Conservation (phyloP, 169 alveolate genomes). For the Theileria parva region DNA sequence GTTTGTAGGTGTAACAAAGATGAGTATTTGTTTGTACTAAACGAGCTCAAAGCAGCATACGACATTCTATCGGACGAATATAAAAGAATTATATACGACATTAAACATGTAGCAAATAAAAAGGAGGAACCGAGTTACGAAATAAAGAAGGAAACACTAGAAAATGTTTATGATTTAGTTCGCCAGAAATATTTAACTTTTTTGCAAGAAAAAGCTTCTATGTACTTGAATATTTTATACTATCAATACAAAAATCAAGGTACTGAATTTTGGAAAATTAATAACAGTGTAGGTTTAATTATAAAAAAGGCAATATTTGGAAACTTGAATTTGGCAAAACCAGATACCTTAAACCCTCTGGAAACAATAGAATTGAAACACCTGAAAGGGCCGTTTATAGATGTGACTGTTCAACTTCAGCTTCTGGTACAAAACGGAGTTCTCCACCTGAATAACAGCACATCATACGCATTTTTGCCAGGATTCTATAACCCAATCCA, state of each 20-base stretch:
- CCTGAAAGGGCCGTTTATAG: slow-evolving; percentile 57
- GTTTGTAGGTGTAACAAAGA: slow-evolving; percentile 5
- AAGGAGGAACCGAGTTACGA: not conserved
- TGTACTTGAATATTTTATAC: slow-evolving; percentile 30
- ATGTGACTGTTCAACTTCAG: slow-evolving; percentile 65
- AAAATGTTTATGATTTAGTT: slow-evolving; percentile 23
- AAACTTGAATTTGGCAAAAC: slow-evolving; percentile 50
- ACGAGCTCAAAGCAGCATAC: slow-evolving; percentile 42
- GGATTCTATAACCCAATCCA: slow-evolving; percentile 66
- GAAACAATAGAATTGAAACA: slow-evolving; percentile 46
- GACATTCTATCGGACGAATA: slow-evolving; percentile 58
- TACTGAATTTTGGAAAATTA: not conserved
- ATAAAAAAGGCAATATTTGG: slow-evolving; percentile 67
- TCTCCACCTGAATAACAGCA: slow-evolving; percentile 31
- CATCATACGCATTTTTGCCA: slow-evolving; percentile 60
- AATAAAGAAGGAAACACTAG: not conserved
- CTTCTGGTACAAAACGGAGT: slow-evolving; percentile 52
- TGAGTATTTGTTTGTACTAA: slow-evolving; percentile 21
- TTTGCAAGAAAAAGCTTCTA: slow-evolving; percentile 23
- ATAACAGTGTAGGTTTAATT: slow-evolving; percentile 33
- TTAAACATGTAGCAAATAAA: not conserved
- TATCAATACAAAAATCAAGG: slow-evolving; percentile 40
- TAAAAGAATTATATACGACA: slow-evolving; percentile 53
- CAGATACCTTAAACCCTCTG: slow-evolving; percentile 24
- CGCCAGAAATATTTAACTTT: slow-evolving; percentile 35